Percentiles rank a stretch among this genome's conserved stretches.
phyloP scores from a whole-genome alignment of 2,329 filamentous ascomycete genomes.

The Ciborinia camelliae region DNA sequence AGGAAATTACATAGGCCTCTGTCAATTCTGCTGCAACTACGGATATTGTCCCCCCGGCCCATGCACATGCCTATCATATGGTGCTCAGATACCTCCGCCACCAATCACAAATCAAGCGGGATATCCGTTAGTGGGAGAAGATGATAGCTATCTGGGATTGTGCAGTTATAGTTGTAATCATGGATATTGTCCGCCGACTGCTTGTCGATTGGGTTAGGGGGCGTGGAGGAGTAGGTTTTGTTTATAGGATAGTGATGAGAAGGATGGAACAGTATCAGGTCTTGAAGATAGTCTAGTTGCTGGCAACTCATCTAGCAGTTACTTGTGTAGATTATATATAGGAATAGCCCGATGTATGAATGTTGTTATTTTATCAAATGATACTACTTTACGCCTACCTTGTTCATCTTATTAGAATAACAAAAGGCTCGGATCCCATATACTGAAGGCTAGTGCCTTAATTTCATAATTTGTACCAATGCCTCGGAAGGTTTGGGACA shows the following conservation, averaged over 20 bases:
- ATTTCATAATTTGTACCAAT: no score
- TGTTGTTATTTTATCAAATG: no score
- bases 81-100: constrained; percentile 21
- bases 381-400: no score
- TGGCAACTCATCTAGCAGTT: background rate
- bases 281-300: background rate
- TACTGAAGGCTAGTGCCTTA: no score
- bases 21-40: constrained; percentile 34
- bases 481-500: no score
- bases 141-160: constrained; percentile 43
- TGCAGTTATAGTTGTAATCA: constrained; percentile 47
- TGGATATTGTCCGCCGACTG: constrained; percentile 38
- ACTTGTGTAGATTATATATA: background rate
- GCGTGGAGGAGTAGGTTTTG: background rate
- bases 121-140: constrained; percentile 38
- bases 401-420: no score
- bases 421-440: no score
- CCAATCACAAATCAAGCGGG: constrained; percentile 36
- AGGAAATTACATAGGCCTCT: constrained; percentile 41
- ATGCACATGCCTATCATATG: constrained; percentile 29
- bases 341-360: no score
- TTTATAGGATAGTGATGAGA: background rate
- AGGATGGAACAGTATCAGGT: no score
- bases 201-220: constrained; percentile 1
- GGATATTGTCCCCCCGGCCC: constrained; percentile 31